Percentiles rank a stretch among this genome's conserved stretches.
These are phyloP conservation scores for Crinitomyces ghanaensis DNA, from an alignment of 805 yeast species.

Conservation along the genomic window DNA sequence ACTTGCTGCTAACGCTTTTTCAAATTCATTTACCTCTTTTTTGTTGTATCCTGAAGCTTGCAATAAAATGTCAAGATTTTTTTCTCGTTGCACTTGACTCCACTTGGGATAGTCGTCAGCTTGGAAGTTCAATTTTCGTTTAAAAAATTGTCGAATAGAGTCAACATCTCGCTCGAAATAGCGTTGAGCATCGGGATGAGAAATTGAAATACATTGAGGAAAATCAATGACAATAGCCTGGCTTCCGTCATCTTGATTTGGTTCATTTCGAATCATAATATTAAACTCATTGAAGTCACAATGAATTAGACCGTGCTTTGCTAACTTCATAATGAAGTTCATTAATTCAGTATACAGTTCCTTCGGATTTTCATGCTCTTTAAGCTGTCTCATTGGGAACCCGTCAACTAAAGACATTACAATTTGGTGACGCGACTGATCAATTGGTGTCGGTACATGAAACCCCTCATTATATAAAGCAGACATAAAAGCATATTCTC, in stretches of 20 bases:
- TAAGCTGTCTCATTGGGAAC: slow-evolving; percentile 76
- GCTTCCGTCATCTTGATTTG: slow-evolving; percentile 35
- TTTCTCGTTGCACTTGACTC: slow-evolving; percentile 62
- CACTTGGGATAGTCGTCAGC: slow-evolving; percentile 81
- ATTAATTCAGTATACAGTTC: slow-evolving; percentile 74
- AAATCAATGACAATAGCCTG: slow-evolving; percentile 92
- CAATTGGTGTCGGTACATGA: slow-evolving; percentile 79
- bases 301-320: slow-evolving; percentile 82
- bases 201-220: slow-evolving; percentile 94
- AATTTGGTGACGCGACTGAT: slow-evolving; percentile 82
- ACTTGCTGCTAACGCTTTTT: slow-evolving; percentile 50
- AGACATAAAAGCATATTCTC: slow-evolving; percentile 82
- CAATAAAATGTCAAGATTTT: slow-evolving; percentile 69
- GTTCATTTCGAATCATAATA: slow-evolving; percentile 62
- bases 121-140: slow-evolving; percentile 58
- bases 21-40: slow-evolving; percentile 54
- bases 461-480: slow-evolving; percentile 66
- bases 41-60: slow-evolving; percentile 81
- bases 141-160: slow-evolving; percentile 77
- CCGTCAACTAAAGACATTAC: slow-evolving; percentile 88
- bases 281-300: slow-evolving; percentile 98
- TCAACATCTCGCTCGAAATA: slow-evolving; percentile 90
- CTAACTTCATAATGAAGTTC: slow-evolving; percentile 75
- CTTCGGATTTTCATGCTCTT: slow-evolving; percentile 56
- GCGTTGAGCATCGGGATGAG: slow-evolving; percentile 76